Evolutionary conservation across 2,329 filamentous ascomycete genomes (phyloP).

Genomic region (Cryphonectria naterciae): DNA sequence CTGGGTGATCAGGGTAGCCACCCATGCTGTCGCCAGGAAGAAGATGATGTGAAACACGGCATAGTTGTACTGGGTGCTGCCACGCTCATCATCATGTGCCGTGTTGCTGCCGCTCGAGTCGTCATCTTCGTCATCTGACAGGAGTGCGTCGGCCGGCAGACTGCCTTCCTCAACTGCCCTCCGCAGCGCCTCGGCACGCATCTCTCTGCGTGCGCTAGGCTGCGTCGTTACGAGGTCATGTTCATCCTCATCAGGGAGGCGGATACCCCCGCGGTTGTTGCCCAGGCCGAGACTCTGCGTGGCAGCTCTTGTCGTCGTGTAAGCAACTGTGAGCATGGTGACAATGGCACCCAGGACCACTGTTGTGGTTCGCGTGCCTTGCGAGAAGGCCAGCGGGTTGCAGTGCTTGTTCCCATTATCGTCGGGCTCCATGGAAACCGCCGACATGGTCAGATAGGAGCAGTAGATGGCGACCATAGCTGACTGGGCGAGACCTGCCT

Average conservation of each 20-base stretch:
- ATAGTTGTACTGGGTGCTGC: conserved; percentile 94
- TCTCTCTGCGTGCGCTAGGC: conserved; percentile 78
- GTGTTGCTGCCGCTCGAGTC: conserved; percentile 66
- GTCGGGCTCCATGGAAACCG: conserved; percentile 98
- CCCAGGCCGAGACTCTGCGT: conserved; percentile 84
- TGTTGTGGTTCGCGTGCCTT: conserved; percentile 86
- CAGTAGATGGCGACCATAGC: conserved; percentile 98
- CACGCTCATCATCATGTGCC: conserved; percentile 83
- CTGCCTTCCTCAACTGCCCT: conserved; percentile 91
- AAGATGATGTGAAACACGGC: conserved; percentile 96
- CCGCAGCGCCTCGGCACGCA: conserved; percentile 89
- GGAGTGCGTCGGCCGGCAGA: conserved; percentile 85
- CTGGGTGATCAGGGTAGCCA: conserved; percentile 83
- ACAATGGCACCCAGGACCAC: conserved; percentile 92
- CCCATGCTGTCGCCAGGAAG: conserved; percentile 94
- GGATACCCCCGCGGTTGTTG: conserved; percentile 61
- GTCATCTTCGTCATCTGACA: conserved; percentile 70
- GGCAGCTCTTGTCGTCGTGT: conserved; percentile 94
- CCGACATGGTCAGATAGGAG: conserved; percentile 97
- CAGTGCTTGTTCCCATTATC: conserved; percentile 87
- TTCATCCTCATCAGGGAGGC: conserved; percentile 72
- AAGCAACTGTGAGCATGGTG: conserved; percentile 95
- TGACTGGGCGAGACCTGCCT: conserved; percentile 93
- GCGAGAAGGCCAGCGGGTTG: conserved; percentile 87
- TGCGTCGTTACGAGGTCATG: conserved; percentile 89